Conservation (phyloP, 768 basidiomycete genomes). For the Amanita thiersii region DNA sequence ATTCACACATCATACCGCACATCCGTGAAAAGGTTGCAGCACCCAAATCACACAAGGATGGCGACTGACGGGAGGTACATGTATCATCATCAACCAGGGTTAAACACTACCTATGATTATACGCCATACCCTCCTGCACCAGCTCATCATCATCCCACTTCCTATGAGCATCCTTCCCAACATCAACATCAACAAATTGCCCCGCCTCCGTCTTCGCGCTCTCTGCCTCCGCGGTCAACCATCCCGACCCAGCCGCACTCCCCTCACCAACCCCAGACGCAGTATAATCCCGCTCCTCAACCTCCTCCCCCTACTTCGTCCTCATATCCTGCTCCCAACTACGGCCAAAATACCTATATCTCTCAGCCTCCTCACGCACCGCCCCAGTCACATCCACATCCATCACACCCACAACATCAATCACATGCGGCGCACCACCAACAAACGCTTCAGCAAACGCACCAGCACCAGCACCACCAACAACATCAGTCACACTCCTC, state of each 20-base stretch:
- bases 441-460: slow-evolving; percentile 10
- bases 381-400: slow-evolving; percentile 21
- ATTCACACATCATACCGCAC: neutral
- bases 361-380: slow-evolving; percentile 18
- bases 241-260: slow-evolving; percentile 18
- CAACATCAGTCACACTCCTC: slow-evolving; percentile 14
- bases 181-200: slow-evolving; percentile 4
- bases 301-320: slow-evolving; percentile 9
- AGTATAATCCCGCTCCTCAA: slow-evolving; percentile 8
- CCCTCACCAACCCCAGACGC: slow-evolving; percentile 13
- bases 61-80: slow-evolving; percentile 47
- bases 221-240: slow-evolving; percentile 17
- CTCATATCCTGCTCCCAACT: slow-evolving; percentile 6
- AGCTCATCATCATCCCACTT: neutral
- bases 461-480: slow-evolving; percentile 13
- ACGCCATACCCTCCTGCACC: slow-evolving; percentile 26
- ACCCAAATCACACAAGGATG: slow-evolving; percentile 20
- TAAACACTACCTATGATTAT: slow-evolving; percentile 43
- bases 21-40: neutral
- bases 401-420: slow-evolving; percentile 5
- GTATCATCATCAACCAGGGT: slow-evolving; percentile 40
- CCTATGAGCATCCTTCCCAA: slow-evolving; percentile 1
- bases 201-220: slow-evolving; percentile 21
- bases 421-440: slow-evolving; percentile 16
- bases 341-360: slow-evolving; percentile 8